Base-by-base conservation (phyloP, 257 asterid species). In the Thymus quinquecostatus region DNA sequence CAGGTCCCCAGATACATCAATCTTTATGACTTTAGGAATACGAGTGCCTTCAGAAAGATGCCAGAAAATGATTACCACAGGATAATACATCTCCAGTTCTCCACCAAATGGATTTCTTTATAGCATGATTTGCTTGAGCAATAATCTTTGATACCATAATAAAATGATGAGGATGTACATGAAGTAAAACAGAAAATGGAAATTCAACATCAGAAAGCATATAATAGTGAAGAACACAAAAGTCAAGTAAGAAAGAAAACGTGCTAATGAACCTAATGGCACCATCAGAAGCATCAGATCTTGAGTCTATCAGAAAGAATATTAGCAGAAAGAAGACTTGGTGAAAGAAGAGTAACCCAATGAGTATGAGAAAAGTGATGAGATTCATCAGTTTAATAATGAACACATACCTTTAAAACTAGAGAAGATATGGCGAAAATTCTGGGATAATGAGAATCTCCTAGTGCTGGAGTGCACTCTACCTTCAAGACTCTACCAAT, bases 361-460 rank as follows among this genome's bases (percentile, higher is more conserved):
- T 41, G 28, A 30, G 66, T 53, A 49, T 10, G 65, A 30, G 49
- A 56, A 29, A 59, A 50, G 32, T 61, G 40, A 49, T 67, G 49
- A 27, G 33, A 29, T 41, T 56, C 59, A 34, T 53, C 66, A 74
- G 71, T 21, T 21, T 21, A 21, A 21, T 21, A 21, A 21, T 21
- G 21, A 21, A 21, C 70, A 45, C 73, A 79, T 88, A 89, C 99
- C 99, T 60, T 88, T 90, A 70, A 82, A 82, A 95, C 97, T 44
- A 88, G 92, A 14, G 92, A 84, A 67, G 99, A 89, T 83, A 92
- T 88, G 51, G 99, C 96, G n/a, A 88, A 95, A 74, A 92, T 79
- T 33, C 87, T 64, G 27, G 95, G 87, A 80, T 83, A 86, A 73
- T 77, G 89, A 56, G 71, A 80, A 75, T 88, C 98, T 75, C 86